These are phyloP conservation scores for Neopestalotiopsis sp. DNA, from an alignment of 2,329 filamentous ascomycete species.

Conservation along the genomic window DNA sequence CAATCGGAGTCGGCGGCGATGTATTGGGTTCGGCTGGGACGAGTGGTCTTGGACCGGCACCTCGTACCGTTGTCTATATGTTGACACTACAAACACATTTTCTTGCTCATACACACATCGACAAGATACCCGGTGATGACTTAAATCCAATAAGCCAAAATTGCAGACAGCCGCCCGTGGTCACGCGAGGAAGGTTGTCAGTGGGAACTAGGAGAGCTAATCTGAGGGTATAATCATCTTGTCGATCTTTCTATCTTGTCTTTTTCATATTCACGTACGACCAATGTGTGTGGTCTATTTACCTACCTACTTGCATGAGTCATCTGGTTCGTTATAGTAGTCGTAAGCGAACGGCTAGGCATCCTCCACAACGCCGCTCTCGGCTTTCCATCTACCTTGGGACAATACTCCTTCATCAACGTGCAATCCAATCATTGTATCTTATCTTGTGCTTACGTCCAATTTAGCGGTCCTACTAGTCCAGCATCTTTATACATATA, in stretches of 20 bases:
- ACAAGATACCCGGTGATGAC: conserved; percentile 54
- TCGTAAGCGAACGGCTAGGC: background rate
- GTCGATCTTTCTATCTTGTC: background rate
- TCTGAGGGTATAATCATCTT: conserved; percentile 49
- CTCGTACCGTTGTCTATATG: conserved; percentile 18
- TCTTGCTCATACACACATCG: conserved; percentile 26
- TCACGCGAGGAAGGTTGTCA: conserved; percentile 45
- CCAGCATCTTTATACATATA: background rate
- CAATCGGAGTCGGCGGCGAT: conserved; percentile 54
- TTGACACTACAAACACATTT: conserved; percentile 17
- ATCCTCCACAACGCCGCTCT: background rate
- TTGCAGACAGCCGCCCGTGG: conserved; percentile 51
- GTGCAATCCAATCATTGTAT: background rate
- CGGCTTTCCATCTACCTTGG: background rate
- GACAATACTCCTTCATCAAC: background rate
- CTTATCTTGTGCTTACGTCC: conserved; percentile 16
- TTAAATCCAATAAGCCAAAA: conserved; percentile 62
- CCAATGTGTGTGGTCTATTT: background rate
- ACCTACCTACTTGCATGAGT: background rate
- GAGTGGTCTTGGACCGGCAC: conserved; percentile 22
- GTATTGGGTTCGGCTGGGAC: conserved; percentile 25
- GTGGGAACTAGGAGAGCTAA: conserved; percentile 62
- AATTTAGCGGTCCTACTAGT: background rate
- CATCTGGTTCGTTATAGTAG: background rate
- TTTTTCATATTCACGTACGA: background rate